phyloP scores from a whole-genome alignment of 345 rosid genomes.

The Dipteronia dyeriana region DNA sequence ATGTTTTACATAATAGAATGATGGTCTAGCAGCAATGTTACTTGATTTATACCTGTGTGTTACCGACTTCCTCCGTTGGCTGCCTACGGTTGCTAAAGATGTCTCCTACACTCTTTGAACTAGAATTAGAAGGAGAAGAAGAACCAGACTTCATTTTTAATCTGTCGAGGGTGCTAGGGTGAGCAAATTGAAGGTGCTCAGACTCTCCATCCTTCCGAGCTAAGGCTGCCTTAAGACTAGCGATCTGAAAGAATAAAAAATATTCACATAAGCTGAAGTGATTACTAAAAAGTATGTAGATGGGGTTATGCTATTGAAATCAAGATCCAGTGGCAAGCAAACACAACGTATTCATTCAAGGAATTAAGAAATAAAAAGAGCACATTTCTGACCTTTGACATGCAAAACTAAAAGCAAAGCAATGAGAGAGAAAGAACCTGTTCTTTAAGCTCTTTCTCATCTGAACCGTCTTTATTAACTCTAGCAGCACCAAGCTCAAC shows the following conservation, averaged over 20 bases:
- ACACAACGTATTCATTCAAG: neutral
- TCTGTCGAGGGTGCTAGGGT: conserved; percentile 49
- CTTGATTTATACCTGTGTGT: conserved; percentile 53
- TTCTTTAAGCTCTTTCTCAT: conserved; percentile 88
- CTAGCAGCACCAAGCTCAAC: conserved; percentile 96
- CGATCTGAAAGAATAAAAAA: conserved; percentile 46
- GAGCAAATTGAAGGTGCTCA: conserved; percentile 40
- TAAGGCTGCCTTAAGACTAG: conserved; percentile 69
- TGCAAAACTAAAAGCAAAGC: neutral
- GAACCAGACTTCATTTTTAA: conserved; percentile 46
- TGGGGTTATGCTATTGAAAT: too few relatives aligned
- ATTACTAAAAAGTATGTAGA: neutral
- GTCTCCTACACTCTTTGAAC: conserved; percentile 40
- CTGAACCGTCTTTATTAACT: conserved; percentile 75
- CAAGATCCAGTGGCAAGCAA: neutral
- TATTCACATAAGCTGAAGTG: neutral
- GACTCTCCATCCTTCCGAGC: conserved; percentile 59
- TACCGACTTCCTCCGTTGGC: conserved; percentile 54
- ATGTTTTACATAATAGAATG: too few relatives aligned
- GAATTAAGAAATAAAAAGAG: neutral
- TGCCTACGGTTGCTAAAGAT: conserved; percentile 39
- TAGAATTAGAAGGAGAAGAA: conserved; percentile 47
- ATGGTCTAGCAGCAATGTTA: neutral
- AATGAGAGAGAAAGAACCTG: conserved; percentile 41
- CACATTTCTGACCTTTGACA: neutral